A percentile compares a stretch with the other conserved stretches of the same genome.
These are phyloP conservation scores for Candida easanensis DNA, from an alignment of 805 yeast species.

Conservation along the genomic window DNA sequence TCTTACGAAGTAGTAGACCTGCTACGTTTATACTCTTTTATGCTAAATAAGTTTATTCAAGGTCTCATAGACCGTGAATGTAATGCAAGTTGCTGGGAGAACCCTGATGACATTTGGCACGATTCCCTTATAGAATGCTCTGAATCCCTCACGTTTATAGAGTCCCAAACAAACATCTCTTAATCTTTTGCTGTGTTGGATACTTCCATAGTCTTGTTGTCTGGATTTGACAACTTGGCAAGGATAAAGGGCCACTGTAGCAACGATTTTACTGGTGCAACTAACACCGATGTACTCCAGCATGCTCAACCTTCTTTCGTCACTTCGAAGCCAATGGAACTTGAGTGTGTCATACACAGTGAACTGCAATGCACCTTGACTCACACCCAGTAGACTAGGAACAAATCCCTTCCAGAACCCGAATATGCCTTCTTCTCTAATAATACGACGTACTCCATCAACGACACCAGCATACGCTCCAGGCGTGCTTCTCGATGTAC, in stretches of 20 bases:
- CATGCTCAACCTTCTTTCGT: slow-evolving; percentile 37
- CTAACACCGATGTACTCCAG: slow-evolving; percentile 64
- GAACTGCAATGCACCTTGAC: slow-evolving; percentile 88
- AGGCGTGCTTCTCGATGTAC: slow-evolving; percentile 34
- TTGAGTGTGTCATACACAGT: slow-evolving; percentile 82
- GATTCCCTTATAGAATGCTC: slow-evolving; percentile 82
- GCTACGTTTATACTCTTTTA: not conserved
- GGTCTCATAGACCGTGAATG: slow-evolving; percentile 81
- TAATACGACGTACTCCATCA: slow-evolving; percentile 52
- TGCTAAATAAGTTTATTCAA: slow-evolving; percentile 30
- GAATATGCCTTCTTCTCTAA: slow-evolving; percentile 50
- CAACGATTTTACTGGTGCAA: slow-evolving; percentile 61
- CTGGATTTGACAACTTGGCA: slow-evolving; percentile 78
- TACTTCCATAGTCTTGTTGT: slow-evolving; percentile 52
- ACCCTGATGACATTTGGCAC: slow-evolving; percentile 77
- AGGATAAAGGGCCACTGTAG: slow-evolving; percentile 75
- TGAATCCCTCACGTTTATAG: slow-evolving; percentile 48
- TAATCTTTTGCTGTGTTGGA: slow-evolving; percentile 27
- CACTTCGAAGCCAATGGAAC: slow-evolving; percentile 29
- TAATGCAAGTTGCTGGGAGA: slow-evolving; percentile 89
- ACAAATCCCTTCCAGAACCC: slow-evolving; percentile 73
- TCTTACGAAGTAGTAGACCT: not conserved
- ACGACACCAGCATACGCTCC: slow-evolving; percentile 56
- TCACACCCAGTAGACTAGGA: slow-evolving; percentile 77
- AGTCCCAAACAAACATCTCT: slow-evolving; percentile 37